Conservation (phyloP, 108 stramenopile genomes). For the Schizochytrium sp. region DNA sequence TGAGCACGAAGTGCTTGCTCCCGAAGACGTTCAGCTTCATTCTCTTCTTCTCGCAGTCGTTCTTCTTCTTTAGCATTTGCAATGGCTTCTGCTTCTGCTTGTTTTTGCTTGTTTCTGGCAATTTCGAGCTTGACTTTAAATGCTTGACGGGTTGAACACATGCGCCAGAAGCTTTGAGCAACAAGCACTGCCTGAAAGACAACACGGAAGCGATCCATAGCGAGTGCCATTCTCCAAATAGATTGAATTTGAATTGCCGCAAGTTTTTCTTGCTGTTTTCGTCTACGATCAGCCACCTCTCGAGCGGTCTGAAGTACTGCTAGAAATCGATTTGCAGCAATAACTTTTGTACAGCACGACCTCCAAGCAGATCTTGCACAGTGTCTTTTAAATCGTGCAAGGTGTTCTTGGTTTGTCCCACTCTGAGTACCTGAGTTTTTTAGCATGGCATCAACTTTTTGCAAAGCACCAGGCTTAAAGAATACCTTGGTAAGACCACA, state of each 20-base stretch:
- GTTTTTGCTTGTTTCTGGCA: too few species aligned
- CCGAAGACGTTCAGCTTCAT: neutral
- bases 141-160: neutral
- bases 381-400: neutral
- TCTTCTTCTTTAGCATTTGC: neutral
- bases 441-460: constrained; percentile 47
- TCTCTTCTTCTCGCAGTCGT: neutral
- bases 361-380: constrained; percentile 39
- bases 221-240: neutral
- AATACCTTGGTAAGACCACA: constrained; percentile 51
- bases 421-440: neutral
- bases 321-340: neutral
- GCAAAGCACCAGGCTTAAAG: constrained; percentile 21
- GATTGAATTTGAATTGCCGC: constrained; percentile 24
- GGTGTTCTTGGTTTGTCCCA: neutral
- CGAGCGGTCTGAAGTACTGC: neutral
- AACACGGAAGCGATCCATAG: neutral
- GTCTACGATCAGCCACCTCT: neutral
- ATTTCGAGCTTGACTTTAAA: neutral
- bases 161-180: constrained; percentile 51
- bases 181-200: neutral
- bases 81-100: neutral
- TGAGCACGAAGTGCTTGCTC: neutral
- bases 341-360: constrained; percentile 49
- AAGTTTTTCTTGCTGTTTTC: neutral